These are phyloP conservation scores for Terfezia boudieri DNA, from an alignment of 495 filamentous ascomycete species.

Conservation along the genomic window DNA sequence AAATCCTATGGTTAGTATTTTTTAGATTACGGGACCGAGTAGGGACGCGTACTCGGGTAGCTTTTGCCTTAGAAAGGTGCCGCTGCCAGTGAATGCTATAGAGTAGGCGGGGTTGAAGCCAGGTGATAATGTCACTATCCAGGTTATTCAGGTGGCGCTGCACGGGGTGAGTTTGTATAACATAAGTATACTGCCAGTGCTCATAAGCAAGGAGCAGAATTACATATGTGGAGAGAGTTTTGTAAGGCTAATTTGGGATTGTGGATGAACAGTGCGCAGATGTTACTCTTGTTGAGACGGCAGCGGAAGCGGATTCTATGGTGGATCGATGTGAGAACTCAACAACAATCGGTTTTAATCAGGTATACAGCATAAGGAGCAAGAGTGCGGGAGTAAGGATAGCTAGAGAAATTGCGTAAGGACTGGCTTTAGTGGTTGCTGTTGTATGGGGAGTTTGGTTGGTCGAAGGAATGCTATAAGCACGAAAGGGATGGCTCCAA, in stretches of 20 bases:
- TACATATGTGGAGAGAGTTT: not conserved
- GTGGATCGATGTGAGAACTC: slow-evolving; percentile 45
- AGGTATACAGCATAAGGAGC: slow-evolving; percentile 31
- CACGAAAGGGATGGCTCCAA: too few relatives aligned
- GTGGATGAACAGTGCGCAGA: slow-evolving; percentile 58
- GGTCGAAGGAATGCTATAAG: not conserved
- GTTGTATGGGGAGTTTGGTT: not conserved
- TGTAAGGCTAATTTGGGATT: not conserved
- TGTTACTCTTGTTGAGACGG: slow-evolving; percentile 43
- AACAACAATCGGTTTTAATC: slow-evolving; percentile 35
- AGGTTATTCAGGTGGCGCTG: slow-evolving; percentile 69
- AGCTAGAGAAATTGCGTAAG: not conserved
- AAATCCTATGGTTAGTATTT: slow-evolving; percentile 55
- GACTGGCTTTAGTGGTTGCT: not conserved
- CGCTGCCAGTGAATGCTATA: slow-evolving; percentile 50
- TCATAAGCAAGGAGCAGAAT: slow-evolving; percentile 2
- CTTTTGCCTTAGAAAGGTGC: slow-evolving; percentile 75
- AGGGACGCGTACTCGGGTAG: slow-evolving; percentile 66
- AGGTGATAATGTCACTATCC: slow-evolving; percentile 90
- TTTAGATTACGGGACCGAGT: slow-evolving; percentile 65
- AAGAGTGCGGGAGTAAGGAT: not conserved
- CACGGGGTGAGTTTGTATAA: slow-evolving; percentile 84
- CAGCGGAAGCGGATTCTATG: slow-evolving; percentile 37
- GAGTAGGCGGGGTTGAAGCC: slow-evolving; percentile 28
- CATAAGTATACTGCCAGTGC: slow-evolving; percentile 38